Evolutionary conservation across 176 grass and related monocot genomes (phyloP).

Genomic region (Paspalum vaginatum): DNA sequence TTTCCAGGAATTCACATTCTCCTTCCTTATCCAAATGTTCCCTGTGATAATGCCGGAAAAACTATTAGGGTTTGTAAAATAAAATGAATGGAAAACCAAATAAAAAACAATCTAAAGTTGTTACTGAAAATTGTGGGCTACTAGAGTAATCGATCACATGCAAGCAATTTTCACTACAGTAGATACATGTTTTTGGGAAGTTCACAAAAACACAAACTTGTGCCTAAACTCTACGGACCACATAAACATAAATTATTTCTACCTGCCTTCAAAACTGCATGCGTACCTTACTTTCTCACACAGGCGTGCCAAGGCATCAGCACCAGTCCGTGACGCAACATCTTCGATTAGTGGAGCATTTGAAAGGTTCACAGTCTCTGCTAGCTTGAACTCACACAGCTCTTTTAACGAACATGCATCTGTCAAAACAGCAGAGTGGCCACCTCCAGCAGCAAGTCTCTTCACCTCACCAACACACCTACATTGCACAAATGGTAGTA

Average conservation of each 20-base stretch:
- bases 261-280: not conserved
- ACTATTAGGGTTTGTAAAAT: not conserved
- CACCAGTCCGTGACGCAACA: constrained; percentile 73
- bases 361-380: constrained; percentile 65
- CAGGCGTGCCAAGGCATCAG: constrained; percentile 82
- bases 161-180: not conserved
- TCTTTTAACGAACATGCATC: constrained; percentile 91
- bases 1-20: constrained; percentile 55
- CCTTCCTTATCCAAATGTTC: constrained; percentile 71
- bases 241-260: not conserved
- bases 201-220: not conserved
- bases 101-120: not conserved
- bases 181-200: not conserved
- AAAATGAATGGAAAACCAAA: constrained; percentile 1
- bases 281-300: constrained; percentile 79
- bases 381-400: constrained; percentile 89
- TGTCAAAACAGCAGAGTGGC: constrained; percentile 96
- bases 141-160: not conserved
- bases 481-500: constrained; percentile 3
- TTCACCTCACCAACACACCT: constrained; percentile 95
- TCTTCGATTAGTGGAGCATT: constrained; percentile 78
- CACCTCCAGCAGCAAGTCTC: constrained; percentile 85
- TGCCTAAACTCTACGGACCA: not conserved
- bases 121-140: not conserved
- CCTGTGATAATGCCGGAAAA: constrained; percentile 39